Conservation (phyloP, 1,284 basidiomycete species). For the Ganoderma leucocontextum region DNA sequence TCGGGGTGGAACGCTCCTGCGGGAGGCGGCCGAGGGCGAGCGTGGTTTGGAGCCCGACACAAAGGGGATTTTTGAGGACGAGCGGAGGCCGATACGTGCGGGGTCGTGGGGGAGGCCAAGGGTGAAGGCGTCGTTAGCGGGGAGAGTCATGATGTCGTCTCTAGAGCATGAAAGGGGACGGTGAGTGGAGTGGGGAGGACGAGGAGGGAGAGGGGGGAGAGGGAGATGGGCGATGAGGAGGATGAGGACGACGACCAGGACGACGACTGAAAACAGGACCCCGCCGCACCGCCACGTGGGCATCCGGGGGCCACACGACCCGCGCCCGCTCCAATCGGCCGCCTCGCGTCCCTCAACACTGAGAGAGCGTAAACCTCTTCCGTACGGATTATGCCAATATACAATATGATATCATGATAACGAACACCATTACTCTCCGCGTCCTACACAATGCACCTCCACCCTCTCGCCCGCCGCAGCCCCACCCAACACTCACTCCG, state of each 20-base stretch:
- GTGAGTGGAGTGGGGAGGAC: neutral
- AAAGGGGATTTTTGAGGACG: constrained; percentile 56
- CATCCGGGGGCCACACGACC: neutral
- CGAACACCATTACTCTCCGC: constrained; percentile 1
- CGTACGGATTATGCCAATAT: constrained; percentile 10
- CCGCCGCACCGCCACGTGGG: neutral
- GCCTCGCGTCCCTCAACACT: no score
- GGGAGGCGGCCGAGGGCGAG: constrained; percentile 28
- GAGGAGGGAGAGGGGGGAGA: neutral
- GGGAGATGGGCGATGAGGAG: neutral
- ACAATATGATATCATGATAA: constrained; percentile 7
- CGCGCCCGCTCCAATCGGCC: neutral
- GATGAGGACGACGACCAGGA: neutral
- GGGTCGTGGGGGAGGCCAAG: constrained; percentile 54
- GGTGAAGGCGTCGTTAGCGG: constrained; percentile 61
- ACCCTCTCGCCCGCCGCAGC: neutral
- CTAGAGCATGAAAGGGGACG: constrained; percentile 7
- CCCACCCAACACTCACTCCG: neutral
- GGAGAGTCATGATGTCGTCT: constrained; percentile 50
- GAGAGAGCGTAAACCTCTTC: neutral
- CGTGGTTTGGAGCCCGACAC: constrained; percentile 36
- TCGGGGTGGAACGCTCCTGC: constrained; percentile 20
- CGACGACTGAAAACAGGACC: neutral
- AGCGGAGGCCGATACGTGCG: constrained; percentile 49
- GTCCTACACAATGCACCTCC: neutral